Conservation (phyloP, 768 basidiomycete genomes). For the Thelephora ganbajun region DNA sequence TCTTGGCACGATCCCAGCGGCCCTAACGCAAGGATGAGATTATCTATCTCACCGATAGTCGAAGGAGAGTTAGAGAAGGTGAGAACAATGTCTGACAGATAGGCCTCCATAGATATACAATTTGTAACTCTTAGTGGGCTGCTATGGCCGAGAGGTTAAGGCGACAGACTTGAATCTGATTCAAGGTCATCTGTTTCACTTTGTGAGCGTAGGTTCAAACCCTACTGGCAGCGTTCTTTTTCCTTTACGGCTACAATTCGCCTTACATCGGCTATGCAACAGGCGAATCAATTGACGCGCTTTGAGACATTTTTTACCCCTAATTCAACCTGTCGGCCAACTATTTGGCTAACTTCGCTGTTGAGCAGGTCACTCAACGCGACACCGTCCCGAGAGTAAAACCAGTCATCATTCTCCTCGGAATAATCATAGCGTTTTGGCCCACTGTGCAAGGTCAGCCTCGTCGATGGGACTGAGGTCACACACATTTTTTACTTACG, state of each 20-base stretch:
- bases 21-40: no score
- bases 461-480: background rate
- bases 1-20: no score
- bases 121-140: constrained; percentile 8
- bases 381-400: constrained; percentile 57
- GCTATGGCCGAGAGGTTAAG: constrained; percentile 71
- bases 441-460: constrained; percentile 35
- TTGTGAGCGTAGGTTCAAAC: constrained; percentile 29
- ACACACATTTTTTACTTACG: constrained; percentile 30
- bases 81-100: no score
- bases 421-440: constrained; percentile 86
- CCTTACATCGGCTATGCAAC: no score
- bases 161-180: constrained; percentile 51
- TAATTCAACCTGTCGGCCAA: constrained; percentile 23
- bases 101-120: no score
- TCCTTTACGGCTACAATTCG: background rate
- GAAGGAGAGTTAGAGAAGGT: no score
- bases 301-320: constrained; percentile 17
- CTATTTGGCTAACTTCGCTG: constrained; percentile 41
- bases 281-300: constrained; percentile 4
- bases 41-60: no score
- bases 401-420: constrained; percentile 44
- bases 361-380: constrained; percentile 51
- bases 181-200: constrained; percentile 42
- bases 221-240: constrained; percentile 10